phyloP scores from a whole-genome alignment of 2,329 filamentous ascomycete genomes.

The Colletotrichum chrysophilum region DNA sequence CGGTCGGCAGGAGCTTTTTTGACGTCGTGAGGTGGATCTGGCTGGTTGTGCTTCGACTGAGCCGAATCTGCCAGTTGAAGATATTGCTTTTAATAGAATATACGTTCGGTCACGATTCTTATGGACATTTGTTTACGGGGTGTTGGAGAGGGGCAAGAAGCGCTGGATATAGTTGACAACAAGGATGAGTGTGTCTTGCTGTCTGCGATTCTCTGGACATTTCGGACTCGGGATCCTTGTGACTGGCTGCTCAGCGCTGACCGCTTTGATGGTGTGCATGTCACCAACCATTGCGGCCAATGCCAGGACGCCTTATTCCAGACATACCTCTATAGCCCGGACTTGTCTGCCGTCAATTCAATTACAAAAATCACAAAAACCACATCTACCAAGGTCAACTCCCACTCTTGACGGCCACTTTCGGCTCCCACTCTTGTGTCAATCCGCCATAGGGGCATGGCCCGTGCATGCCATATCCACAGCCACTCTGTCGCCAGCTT shows the following conservation, averaged over 20 bases:
- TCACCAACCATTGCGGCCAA: not conserved
- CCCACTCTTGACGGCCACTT: not conserved
- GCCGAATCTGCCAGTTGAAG: conserved; percentile 1
- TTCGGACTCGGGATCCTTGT: not conserved
- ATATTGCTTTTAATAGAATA: conserved; percentile 19
- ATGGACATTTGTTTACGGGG: not conserved
- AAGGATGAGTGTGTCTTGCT: not conserved
- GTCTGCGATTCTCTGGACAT: not conserved
- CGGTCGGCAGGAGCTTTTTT: not conserved
- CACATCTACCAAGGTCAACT: not conserved
- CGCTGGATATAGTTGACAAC: not conserved
- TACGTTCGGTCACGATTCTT: conserved; percentile 2
- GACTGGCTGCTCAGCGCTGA: not conserved
- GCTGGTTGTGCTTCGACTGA: not conserved
- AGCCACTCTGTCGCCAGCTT: not conserved
- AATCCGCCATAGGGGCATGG: not conserved
- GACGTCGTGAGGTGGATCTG: not conserved
- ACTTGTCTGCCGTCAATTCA: not conserved
- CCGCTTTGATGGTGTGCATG: not conserved
- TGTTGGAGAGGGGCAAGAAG: not conserved
- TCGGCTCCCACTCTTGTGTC: not conserved
- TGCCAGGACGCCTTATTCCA: not conserved
- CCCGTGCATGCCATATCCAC: not conserved
- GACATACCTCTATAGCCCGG: not conserved
- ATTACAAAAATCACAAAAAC: not conserved